phyloP scores from a whole-genome alignment of 192 early-diverging fungal species.

The Mortierella alpina region DNA sequence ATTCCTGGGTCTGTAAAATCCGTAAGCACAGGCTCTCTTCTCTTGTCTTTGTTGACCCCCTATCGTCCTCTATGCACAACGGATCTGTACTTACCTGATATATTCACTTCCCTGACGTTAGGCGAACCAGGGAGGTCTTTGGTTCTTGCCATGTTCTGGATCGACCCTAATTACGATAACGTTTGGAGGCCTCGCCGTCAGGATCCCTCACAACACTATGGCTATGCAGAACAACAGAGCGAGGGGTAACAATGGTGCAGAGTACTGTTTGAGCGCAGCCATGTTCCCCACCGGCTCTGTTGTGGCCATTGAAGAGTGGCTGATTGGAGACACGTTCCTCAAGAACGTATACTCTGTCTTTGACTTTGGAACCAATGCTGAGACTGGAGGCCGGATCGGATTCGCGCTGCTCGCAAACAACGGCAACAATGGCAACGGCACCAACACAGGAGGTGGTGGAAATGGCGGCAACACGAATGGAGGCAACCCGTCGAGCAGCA shows the following conservation, averaged over 20 bases:
- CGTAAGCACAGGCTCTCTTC: neutral
- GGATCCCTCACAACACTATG: conserved; percentile 35
- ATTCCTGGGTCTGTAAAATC: conserved; percentile 52
- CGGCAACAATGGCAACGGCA: neutral
- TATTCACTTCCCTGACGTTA: neutral
- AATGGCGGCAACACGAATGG: neutral
- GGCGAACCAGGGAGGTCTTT: conserved; percentile 16
- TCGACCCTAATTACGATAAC: conserved; percentile 24
- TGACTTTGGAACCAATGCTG: conserved; percentile 56
- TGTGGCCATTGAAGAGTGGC: conserved; percentile 40
- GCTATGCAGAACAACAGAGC: conserved; percentile 43
- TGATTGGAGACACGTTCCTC: conserved; percentile 63
- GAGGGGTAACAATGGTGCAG: neutral
- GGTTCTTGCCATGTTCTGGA: conserved; percentile 57
- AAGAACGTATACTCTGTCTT: conserved; percentile 62
- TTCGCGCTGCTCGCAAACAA: conserved; percentile 41
- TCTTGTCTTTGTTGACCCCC: neutral
- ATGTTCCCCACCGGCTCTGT: conserved; percentile 22
- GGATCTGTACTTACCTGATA: neutral
- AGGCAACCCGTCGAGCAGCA: neutral
- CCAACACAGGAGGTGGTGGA: neutral
- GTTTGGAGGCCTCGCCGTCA: conserved; percentile 24
- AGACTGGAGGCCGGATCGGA: conserved; percentile 50
- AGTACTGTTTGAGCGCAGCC: conserved; percentile 44
- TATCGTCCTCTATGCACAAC: neutral